Evolutionary conservation across 441 rosid species (phyloP), one percentile per base, ranked within the genome.

Genomic region (Adansonia madagascariensis): DNA sequence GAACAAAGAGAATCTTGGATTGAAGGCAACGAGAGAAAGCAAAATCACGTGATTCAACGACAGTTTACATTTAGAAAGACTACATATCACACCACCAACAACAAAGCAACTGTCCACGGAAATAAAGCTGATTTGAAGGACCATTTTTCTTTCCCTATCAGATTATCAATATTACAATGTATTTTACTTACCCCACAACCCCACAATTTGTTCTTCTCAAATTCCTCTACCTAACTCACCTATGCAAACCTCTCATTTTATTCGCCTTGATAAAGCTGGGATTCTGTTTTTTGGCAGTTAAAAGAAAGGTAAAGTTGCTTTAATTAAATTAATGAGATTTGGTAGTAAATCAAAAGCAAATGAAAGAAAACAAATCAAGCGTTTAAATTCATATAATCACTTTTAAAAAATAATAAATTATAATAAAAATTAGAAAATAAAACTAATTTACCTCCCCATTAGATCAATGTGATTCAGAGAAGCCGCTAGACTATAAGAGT

Each of bases 1-100:
- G 49, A 79, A 80, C 62, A 47, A 55, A 69, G 80, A 84, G 79
- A 86, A 84, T 81, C 72, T 59, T 56, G 71, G 46, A 55, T 77
- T 79, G 78, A 73, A 44, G 76, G 76, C 68, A 75, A 83, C 70
- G 78, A 79, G 83, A 74, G 85, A 76, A 81, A 82, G 86, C 90
- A 87, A 49, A 72, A 81, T 86, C 91, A 89, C 91, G 91, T 91
- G 94, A 87, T 44, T 71, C 64, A 74, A 67, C 75, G 80, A 78
- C 87, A 84, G 82, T 90, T 35, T 79, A 56, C 84, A 71, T 78
- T 77, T 78, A 44, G 35, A 61, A 61, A 46, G 15, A 71, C 46
- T 44, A 70, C 8, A 20, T 15, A 63, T 79, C 78, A 67, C 80
- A 71, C 18, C 80, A 71, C 18, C 73, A n/a, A 8, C 63, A 72